Evolutionary conservation across 129 eudicot species (phyloP).

Genomic region (Lactuca sativa): DNA sequence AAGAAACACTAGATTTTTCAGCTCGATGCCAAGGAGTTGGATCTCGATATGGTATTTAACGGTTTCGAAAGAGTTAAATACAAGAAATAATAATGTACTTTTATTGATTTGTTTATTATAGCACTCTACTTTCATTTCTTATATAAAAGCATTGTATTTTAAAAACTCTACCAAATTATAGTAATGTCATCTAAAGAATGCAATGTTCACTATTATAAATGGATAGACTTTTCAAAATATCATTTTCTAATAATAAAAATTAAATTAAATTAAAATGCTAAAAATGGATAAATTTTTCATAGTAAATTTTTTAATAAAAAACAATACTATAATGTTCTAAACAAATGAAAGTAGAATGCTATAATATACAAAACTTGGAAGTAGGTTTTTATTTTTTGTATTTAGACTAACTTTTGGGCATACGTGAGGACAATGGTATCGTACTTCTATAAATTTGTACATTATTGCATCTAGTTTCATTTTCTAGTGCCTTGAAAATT

Average conservation of each 20-base stretch:
- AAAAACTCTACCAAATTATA: not conserved
- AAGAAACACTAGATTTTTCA: conserved; percentile 84
- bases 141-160: not conserved
- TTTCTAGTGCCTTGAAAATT: not conserved
- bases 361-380: no score
- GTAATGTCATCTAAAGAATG: not conserved
- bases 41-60: conserved; percentile 61
- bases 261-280: not conserved
- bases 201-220: no score
- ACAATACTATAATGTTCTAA: no score
- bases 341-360: not conserved
- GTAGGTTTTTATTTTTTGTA: not conserved
- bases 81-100: not conserved
- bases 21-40: conserved; percentile 93
- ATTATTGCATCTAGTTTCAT: not conserved
- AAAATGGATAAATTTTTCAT: not conserved
- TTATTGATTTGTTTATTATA: not conserved
- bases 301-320: no score
- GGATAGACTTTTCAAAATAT: not conserved
- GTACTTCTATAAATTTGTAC: no score
- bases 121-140: not conserved
- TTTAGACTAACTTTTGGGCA: no score
- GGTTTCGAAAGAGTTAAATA: not conserved
- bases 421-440: no score
- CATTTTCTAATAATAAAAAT: no score